Evolutionary conservation across 768 basidiomycete genomes (phyloP).

Genomic region (Leucocoprinus leucothites): DNA sequence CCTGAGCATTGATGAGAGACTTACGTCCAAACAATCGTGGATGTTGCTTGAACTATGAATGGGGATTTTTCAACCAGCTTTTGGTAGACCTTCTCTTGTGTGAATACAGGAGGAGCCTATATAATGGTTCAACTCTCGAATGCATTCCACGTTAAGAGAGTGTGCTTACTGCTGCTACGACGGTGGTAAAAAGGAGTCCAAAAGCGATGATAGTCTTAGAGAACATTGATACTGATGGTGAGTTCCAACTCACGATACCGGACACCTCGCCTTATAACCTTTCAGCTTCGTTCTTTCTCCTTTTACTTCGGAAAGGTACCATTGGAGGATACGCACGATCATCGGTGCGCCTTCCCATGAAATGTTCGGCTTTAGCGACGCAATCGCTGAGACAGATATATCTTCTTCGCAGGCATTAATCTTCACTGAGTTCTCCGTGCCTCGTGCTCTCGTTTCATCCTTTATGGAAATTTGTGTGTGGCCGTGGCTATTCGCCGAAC

Average conservation of each 20-base stretch:
- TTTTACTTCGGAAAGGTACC: background rate
- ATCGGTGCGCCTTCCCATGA: background rate
- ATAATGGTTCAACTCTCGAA: background rate
- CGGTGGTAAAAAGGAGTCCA: background rate
- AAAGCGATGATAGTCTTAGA: background rate
- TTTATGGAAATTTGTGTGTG: no score
- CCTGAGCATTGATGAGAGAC: no score
- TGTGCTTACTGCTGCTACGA: background rate
- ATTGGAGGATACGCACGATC: background rate
- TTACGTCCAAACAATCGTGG: constrained; percentile 5
- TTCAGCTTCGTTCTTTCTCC: background rate
- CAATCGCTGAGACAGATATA: background rate
- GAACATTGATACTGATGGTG: background rate
- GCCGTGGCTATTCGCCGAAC: no score
- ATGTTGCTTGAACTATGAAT: background rate
- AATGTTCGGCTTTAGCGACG: background rate
- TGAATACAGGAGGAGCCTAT: background rate
- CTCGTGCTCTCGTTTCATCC: background rate
- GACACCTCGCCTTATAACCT: constrained; percentile 1
- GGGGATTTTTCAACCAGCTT: background rate
- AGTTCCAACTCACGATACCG: background rate
- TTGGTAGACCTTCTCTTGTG: constrained; percentile 1
- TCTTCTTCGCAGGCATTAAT: background rate
- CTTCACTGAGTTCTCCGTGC: background rate
- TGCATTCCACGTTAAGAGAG: background rate